Evolutionary conservation across 305 asterid species (phyloP).

Genomic region (Vinca major): DNA sequence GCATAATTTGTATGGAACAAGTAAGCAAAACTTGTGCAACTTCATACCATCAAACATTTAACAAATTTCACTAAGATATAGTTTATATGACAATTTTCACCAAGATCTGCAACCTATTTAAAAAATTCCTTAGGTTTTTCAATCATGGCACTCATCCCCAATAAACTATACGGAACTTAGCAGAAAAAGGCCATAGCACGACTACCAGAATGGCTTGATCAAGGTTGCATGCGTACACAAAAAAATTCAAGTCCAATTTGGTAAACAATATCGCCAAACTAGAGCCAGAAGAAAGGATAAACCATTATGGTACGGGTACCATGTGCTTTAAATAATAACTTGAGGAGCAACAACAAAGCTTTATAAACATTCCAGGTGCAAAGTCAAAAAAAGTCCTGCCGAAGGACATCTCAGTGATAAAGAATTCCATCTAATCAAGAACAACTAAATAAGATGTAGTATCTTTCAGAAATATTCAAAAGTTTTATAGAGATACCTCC

Average conservation of each 20-base stretch:
- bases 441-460: not conserved
- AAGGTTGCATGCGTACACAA: not conserved
- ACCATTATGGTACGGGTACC: not conserved
- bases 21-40: not conserved
- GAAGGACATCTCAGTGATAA: not conserved
- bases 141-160: not conserved
- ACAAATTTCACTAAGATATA: too few relatives aligned
- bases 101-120: too few relatives aligned
- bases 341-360: not conserved
- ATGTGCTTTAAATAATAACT: not conserved
- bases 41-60: not conserved
- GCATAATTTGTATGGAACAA: not conserved
- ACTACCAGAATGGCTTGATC: not conserved
- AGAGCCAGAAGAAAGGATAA: not conserved
- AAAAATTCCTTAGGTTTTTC: not conserved
- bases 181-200: not conserved
- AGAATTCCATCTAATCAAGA: slow-evolving; percentile 2
- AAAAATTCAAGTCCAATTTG: not conserved
- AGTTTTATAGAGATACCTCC: slow-evolving; percentile 51
- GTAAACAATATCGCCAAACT: not conserved
- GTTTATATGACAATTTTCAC: not conserved
- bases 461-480: slow-evolving; percentile 11
- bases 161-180: not conserved
- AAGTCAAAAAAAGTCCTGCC: not conserved
- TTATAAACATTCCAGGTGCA: not conserved